Evolutionary conservation across 1,139 yeast genomes (phyloP), one percentile per base, ranked within the genome.

Genomic region (Kurtzmaniella quercitrusa): DNA sequence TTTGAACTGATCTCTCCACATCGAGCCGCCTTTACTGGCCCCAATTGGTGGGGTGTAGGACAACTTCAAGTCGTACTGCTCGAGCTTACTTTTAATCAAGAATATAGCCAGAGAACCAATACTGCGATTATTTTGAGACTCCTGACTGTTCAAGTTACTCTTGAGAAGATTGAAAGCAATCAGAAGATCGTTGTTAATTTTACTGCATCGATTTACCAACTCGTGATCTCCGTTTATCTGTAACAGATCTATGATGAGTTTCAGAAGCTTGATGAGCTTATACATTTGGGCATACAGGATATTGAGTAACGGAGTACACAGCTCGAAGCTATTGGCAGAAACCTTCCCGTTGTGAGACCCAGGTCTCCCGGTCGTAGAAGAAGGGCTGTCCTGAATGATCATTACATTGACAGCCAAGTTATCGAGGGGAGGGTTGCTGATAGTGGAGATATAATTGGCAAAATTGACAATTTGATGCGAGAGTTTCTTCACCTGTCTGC

Each of bases 401-500:
- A 41, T 36, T 29, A 39, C 14, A 15, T 18, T 33, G 14, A 14
- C 18, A 5, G 18, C 36, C 7, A 19, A 19, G 15, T 19, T 29
- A 19, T 37, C 36, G 8, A 25, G 18, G 8, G 37, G 16, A n/a
- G 31, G 25, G 15, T 50, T 44, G 31, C 51, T 51, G 15, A 50
- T 46, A 11, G 56, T 53, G 25, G 61, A 54, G 34, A 62, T 48
- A 47, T 51, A 56, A 45, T 60, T 58, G 9, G 68, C 56, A 44
- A 70, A 56, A 42, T 62, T 68, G 38, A 68, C 51, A 31, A 75
- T 68, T n/a, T 70, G 57, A 37, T 54, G 60, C 3, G 76, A 56
- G 3, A 75, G 50, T 44, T 65, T 68, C 52, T 73, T 77, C 33
- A 72, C 54, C 5, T 75, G 49, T 42, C 81, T 63, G 3, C 70